Evolutionary conservation across 1,284 basidiomycete species (phyloP).

Genomic region (Trametes polyzona): DNA sequence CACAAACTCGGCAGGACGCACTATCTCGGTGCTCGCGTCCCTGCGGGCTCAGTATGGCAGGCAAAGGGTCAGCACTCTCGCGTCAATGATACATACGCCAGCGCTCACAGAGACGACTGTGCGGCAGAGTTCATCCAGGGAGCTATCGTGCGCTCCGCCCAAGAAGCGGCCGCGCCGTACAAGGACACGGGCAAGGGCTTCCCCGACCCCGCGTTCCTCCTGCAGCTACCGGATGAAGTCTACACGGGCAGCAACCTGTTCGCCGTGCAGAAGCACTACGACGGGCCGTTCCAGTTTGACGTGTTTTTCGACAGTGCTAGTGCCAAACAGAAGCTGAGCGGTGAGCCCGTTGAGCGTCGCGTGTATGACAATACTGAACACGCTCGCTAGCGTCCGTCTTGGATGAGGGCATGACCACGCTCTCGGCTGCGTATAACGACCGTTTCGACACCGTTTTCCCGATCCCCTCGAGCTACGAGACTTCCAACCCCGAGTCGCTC

Average conservation of each 20-base stretch:
- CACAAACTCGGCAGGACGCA: constrained; percentile 74
- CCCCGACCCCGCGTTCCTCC: constrained; percentile 81
- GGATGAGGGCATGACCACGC: constrained; percentile 69
- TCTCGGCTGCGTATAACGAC: constrained; percentile 63
- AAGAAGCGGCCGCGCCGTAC: constrained; percentile 59
- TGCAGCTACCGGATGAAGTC: constrained; percentile 78
- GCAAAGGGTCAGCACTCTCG: constrained; percentile 64
- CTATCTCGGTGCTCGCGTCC: constrained; percentile 67
- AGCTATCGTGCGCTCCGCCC: constrained; percentile 63
- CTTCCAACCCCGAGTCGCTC: constrained; percentile 52
- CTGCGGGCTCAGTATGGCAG: constrained; percentile 77
- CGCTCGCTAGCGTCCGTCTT: constrained; percentile 52
- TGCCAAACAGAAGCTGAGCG: constrained; percentile 59
- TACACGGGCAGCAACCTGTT: constrained; percentile 78
- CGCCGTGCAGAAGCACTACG: constrained; percentile 85
- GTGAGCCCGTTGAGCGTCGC: constrained; percentile 42
- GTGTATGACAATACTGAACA: background rate
- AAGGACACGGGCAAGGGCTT: constrained; percentile 49
- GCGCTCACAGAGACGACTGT: background rate
- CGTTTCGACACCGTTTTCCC: constrained; percentile 77
- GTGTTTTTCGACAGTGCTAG: constrained; percentile 81
- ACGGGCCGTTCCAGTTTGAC: constrained; percentile 86
- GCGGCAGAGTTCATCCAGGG: constrained; percentile 68
- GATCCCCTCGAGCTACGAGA: constrained; percentile 56
- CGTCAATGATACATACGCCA: background rate